Evolutionary conservation across 306 rosid species (phyloP), one percentile per base, ranked within the genome.

Genomic region (Fragaria ananassa): DNA sequence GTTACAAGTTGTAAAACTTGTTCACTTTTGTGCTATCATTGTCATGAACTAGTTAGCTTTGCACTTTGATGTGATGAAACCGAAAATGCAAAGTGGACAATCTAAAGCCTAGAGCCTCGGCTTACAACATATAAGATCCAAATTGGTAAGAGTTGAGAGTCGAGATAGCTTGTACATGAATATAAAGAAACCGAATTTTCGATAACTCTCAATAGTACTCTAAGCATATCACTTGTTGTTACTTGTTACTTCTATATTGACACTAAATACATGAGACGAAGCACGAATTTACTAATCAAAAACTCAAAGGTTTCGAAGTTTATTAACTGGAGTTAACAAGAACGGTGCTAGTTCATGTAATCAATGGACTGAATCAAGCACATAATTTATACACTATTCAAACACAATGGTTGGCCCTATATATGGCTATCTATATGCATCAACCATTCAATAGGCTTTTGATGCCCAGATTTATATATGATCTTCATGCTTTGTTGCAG

Each of bases 281-380:
- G 10, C 35, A 1, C 37, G 8, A 68, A 12, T n/a, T 44, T 68
- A 11, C 35, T 21, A 42, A 42, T 19, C 2, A 8, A 23, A 10
- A 68, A 35, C 72, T 39, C 53, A 44, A 44, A 23, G 29, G 2
- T n/a, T 68, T 12, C n/a, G 44, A 44, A 45, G 10, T 7, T n/a
- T 66, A 4, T n/a, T 66, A 4, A 66, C 31, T 21, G 57, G 57
- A 69, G 73, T 17, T 13, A 17, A 70, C 74, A 70, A 49, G 74
- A 29, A 70, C 13, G 18, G 35, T 23, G 10, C 29, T 25, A 39
- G 57, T 46, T 25, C n/a, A 42, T 21, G 58, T 6, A 25, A 25
- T 46, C 58, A 46, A 69, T 46, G 5, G 23, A 15, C 4, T 46
- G 73, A 46, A 46, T 45, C 44, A 23, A 49, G 56, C 56, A 10